These are phyloP conservation scores for Rhizopogon sp. DNA, from an alignment of 768 basidiomycete genomes.

Conservation along the genomic window DNA sequence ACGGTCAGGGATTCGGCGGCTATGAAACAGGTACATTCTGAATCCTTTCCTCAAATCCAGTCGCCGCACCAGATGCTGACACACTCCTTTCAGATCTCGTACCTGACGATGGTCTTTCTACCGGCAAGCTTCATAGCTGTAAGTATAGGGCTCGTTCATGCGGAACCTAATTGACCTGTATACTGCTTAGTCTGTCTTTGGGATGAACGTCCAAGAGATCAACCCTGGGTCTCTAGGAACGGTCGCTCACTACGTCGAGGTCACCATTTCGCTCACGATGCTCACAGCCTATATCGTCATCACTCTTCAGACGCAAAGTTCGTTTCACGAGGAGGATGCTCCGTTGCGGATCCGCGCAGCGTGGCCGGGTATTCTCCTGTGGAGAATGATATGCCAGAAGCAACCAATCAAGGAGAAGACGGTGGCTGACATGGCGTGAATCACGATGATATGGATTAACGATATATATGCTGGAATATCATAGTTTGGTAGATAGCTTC, in stretches of 20 bases:
- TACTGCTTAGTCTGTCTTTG: conserved; percentile 38
- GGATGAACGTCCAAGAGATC: conserved; percentile 52
- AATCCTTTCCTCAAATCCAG: conserved; percentile 15
- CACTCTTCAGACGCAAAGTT: conserved; percentile 38
- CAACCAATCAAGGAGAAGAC: background rate
- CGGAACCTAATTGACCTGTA: background rate
- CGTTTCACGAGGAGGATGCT: conserved; percentile 13
- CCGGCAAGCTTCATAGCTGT: conserved; percentile 44
- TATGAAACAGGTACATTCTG: conserved; percentile 25
- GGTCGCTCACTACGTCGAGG: conserved; percentile 33
- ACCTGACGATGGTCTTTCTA: conserved; percentile 58
- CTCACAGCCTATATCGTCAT: conserved; percentile 50
- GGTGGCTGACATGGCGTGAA: background rate
- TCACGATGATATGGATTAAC: background rate
- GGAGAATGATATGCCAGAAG: background rate
- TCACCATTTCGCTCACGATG: conserved; percentile 42
- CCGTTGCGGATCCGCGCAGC: conserved; percentile 13
- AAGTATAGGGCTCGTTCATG: background rate
- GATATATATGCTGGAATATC: too few relatives aligned
- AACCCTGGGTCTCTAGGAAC: conserved; percentile 25
- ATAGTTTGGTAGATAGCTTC: too few relatives aligned
- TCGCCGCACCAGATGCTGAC: conserved; percentile 4
- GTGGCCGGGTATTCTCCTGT: conserved; percentile 17
- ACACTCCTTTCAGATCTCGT: conserved; percentile 26
- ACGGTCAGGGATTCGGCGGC: conserved; percentile 38